Base-by-base conservation (phyloP, 208 protist genomes). In the Crithidia brevicula region DNA sequence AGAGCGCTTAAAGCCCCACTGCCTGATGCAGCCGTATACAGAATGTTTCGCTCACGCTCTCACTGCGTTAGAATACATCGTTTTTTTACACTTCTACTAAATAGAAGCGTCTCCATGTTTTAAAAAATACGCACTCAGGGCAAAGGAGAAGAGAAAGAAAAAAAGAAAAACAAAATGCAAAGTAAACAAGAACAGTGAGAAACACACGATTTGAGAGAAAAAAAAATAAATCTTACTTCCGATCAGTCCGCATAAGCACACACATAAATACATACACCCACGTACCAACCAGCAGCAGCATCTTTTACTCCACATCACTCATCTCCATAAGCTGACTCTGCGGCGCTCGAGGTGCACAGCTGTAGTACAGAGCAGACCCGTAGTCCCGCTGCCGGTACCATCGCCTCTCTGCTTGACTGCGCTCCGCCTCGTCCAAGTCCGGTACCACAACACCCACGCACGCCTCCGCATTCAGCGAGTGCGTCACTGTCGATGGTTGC, bases 351-450 rank as follows among this genome's bases (percentile, higher is more conserved):
- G 22, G 50, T 5, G 46, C 8, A 5, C 16, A 13, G 27, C 52
- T 58, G 52, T 58, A 58, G 52, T 58, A 58, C 31, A 43, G 4
- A 0, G 52, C 52, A 27, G 52, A 23, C 15, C 52, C 52, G 52
- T 58, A 58, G 33, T 58, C 52, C 3, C 33, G 33, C 52, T 43
- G 52, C 31, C 27, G 30, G 52, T 58, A 58, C 52, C 28, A 58
- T 4, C 52, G 52, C 28, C 52, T 9, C 31, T 43, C 52, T 2
- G 5, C 33, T 20, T 22, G 18, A 11, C 0, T 23, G 4, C 15
- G 28, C 16, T 38, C 33, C 33, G 38, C 52, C 20, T 58, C 31
- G 4, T 6, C 27, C 31, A 58, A 4, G 7, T 43, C 52, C 1
- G 52, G 33, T 27, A 58, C 52, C 31, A 58, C 52, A 2, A 43